Evolutionary conservation across 306 rosid species (phyloP).

Genomic region (Prunus campanulata): DNA sequence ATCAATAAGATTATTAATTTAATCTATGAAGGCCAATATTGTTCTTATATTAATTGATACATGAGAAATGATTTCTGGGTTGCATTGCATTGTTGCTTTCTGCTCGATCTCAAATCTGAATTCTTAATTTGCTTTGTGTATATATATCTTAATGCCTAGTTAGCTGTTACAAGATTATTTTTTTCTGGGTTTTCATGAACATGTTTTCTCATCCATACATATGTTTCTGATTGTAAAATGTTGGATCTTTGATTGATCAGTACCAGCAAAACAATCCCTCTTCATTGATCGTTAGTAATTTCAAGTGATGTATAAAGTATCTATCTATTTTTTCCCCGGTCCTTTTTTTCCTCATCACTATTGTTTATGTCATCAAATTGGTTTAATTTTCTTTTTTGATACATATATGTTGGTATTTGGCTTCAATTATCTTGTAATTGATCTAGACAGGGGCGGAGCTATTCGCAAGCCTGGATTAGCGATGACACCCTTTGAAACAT

Average conservation of each 20-base stretch:
- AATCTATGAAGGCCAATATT: no score
- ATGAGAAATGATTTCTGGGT: conserved; percentile 13
- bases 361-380: neutral
- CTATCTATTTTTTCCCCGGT: neutral
- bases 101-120: conserved; percentile 4
- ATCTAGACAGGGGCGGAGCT: neutral
- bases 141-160: no score
- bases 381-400: neutral
- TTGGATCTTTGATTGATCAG: neutral
- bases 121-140: neutral
- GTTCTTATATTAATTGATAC: no score
- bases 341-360: neutral
- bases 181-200: neutral
- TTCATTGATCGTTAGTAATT: neutral
- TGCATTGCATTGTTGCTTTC: neutral
- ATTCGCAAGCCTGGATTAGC: no score
- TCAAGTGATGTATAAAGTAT: neutral
- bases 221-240: neutral
- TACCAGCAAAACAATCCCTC: neutral
- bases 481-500: no score
- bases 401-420: neutral
- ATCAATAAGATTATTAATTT: no score
- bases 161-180: neutral
- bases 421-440: neutral
- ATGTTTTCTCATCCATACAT: neutral